Percentiles rank a stretch among this genome's conserved stretches.
Conservation (phyloP, 2,329 filamentous ascomycete genomes). For the Rhynchosporium secalis region DNA sequence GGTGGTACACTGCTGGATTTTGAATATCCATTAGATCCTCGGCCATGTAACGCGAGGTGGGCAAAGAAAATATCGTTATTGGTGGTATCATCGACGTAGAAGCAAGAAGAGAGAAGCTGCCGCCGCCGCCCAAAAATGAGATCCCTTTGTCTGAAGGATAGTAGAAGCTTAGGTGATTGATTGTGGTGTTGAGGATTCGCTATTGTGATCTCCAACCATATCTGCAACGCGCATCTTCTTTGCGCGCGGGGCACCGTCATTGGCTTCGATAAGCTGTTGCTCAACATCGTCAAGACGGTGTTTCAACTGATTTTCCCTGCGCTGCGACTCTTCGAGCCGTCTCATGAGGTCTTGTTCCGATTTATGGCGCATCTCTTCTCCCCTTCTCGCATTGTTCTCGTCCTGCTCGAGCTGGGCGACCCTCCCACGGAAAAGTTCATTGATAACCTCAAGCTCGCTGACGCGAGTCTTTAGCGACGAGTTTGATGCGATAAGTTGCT, state of each 20-base stretch:
- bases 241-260: conserved; percentile 48
- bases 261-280: conserved; percentile 46
- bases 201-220: conserved; percentile 39
- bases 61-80: conserved; percentile 29
- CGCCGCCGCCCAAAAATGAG: conserved; percentile 14
- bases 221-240: conserved; percentile 59
- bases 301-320: conserved; percentile 79
- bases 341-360: conserved; percentile 56
- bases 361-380: conserved; percentile 57
- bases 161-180: conserved; percentile 31
- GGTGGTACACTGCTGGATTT: conserved; percentile 10
- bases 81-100: conserved; percentile 33
- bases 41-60: not conserved
- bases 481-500: conserved; percentile 77
- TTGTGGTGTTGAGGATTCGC: conserved; percentile 38
- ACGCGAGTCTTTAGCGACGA: conserved; percentile 91
- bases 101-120: conserved; percentile 25
- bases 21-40: not conserved
- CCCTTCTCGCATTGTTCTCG: conserved; percentile 65
- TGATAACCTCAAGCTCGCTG: conserved; percentile 93
- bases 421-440: conserved; percentile 73
- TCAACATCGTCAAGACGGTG: conserved; percentile 79
- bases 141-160: conserved; percentile 8
- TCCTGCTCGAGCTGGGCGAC: conserved; percentile 76
- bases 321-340: conserved; percentile 74